These are phyloP conservation scores for Kodamaea arcana DNA, from an alignment of 1,139 yeast species.

Conservation along the genomic window DNA sequence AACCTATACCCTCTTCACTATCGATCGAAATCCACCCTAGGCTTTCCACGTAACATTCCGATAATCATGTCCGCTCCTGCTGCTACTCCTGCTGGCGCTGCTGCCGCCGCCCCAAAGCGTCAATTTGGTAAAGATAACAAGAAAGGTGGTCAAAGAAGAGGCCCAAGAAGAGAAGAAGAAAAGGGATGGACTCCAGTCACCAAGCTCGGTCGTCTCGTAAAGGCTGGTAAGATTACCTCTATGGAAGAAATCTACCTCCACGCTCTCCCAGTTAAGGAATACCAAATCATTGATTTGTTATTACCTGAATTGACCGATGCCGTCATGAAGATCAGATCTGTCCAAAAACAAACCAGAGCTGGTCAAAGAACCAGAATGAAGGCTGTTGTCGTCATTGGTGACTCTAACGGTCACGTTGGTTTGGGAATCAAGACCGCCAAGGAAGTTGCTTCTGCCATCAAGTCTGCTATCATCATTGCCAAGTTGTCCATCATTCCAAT, in stretches of 20 bases:
- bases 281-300: slow-evolving; percentile 95
- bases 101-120: slow-evolving; percentile 51
- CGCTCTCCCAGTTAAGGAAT: slow-evolving; percentile 99
- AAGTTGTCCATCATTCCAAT: slow-evolving; percentile 98
- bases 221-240: slow-evolving; percentile 96
- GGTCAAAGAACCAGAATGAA: slow-evolving; percentile 99
- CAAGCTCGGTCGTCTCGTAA: slow-evolving; percentile 99
- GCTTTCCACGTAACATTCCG: slow-evolving; percentile 92
- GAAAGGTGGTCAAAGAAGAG: slow-evolving; percentile 52
- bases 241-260: slow-evolving; percentile 99
- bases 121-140: slow-evolving; percentile 64
- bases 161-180: slow-evolving; percentile 84
- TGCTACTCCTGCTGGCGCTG: slow-evolving; percentile 29
- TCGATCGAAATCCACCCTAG: slow-evolving; percentile 89
- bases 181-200: slow-evolving; percentile 99
- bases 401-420: slow-evolving; percentile 99
- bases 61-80: slow-evolving; percentile 64
- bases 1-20: slow-evolving; percentile 6
- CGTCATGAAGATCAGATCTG: slow-evolving; percentile 99
- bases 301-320: slow-evolving; percentile 96
- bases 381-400: slow-evolving; percentile 99
- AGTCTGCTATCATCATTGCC: slow-evolving; percentile 99
- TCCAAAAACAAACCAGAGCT: slow-evolving; percentile 99
- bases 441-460: slow-evolving; percentile 99
- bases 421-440: slow-evolving; percentile 99